Conservation (phyloP, 495 filamentous ascomycete genomes). For the Pyrenopolyporus hunteri region DNA sequence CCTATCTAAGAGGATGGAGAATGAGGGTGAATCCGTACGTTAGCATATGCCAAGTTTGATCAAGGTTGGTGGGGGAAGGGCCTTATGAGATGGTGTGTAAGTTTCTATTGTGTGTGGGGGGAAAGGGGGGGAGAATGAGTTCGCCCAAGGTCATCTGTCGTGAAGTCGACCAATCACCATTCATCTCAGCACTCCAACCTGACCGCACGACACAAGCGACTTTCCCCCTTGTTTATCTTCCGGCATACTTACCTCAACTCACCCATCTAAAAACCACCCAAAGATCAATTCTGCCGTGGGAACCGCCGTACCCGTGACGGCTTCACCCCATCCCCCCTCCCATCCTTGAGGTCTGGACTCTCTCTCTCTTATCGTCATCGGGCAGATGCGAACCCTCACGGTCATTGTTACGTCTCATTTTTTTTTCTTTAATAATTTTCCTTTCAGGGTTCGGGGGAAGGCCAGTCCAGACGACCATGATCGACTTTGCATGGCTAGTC, state of each 20-base stretch:
- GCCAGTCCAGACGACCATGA: constrained; percentile 20
- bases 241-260: constrained; percentile 11
- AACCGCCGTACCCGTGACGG: constrained; percentile 23
- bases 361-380: not conserved
- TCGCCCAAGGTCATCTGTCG: constrained; percentile 33
- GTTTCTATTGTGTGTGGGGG: constrained; percentile 25
- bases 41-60: constrained; percentile 22
- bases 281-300: not conserved
- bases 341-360: not conserved
- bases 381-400: not conserved
- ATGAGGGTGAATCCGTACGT: constrained; percentile 9
- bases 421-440: not conserved
- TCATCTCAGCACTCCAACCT: constrained; percentile 31
- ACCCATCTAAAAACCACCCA: too few relatives aligned
- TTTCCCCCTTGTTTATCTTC: constrained; percentile 24
- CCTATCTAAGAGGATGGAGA: not conserved
- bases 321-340: not conserved
- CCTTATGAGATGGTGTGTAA: constrained; percentile 29
- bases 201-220: constrained; percentile 26
- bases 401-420: constrained; percentile 1
- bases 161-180: constrained; percentile 30
- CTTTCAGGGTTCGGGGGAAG: not conserved
- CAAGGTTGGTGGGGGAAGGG: constrained; percentile 15
- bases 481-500: constrained; percentile 31
- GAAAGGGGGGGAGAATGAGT: constrained; percentile 12